Evolutionary conservation across 1,284 basidiomycete genomes (phyloP).

Genomic region (Leccinum subrobustum): DNA sequence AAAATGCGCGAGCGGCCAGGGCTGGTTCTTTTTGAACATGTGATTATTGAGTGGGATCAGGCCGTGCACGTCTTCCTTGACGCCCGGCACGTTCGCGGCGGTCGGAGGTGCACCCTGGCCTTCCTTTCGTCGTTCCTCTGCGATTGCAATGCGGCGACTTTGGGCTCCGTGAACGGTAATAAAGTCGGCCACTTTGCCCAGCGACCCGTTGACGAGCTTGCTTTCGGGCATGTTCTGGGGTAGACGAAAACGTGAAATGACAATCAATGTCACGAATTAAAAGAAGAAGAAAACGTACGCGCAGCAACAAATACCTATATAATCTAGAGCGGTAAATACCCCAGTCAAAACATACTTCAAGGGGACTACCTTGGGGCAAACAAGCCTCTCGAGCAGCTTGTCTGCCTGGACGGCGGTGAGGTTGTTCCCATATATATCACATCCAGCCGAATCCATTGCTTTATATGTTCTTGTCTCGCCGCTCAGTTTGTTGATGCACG

Average conservation of each 20-base stretch:
- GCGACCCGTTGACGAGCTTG: slow-evolving; percentile 83
- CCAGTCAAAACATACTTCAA: slow-evolving; percentile 22
- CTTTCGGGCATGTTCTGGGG: slow-evolving; percentile 49
- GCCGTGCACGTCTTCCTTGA: slow-evolving; percentile 8
- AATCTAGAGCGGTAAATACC: too few relatives aligned
- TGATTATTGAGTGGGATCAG: slow-evolving; percentile 24
- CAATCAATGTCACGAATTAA: too few relatives aligned
- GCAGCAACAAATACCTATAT: slow-evolving; percentile 59
- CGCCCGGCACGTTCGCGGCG: slow-evolving; percentile 12
- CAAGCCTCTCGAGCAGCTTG: slow-evolving; percentile 30
- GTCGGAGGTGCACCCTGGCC: background rate
- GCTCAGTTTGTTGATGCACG: slow-evolving; percentile 16
- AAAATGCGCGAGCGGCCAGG: slow-evolving; percentile 60
- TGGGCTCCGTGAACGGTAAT: slow-evolving; percentile 41
- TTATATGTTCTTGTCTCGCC: slow-evolving; percentile 16
- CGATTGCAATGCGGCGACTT: slow-evolving; percentile 41
- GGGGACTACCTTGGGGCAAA: slow-evolving; percentile 33
- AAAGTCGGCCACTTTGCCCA: slow-evolving; percentile 80
- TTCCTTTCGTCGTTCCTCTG: slow-evolving; percentile 28
- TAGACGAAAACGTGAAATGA: background rate
- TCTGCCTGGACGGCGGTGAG: slow-evolving; percentile 22
- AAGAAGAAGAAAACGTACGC: slow-evolving; percentile 24
- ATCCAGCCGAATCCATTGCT: slow-evolving; percentile 32
- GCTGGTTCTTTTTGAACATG: slow-evolving; percentile 28
- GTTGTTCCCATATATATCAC: slow-evolving; percentile 21